Base-by-base conservation (phyloP, 169 alveolate genomes). In the Sarcocystis neurona region DNA sequence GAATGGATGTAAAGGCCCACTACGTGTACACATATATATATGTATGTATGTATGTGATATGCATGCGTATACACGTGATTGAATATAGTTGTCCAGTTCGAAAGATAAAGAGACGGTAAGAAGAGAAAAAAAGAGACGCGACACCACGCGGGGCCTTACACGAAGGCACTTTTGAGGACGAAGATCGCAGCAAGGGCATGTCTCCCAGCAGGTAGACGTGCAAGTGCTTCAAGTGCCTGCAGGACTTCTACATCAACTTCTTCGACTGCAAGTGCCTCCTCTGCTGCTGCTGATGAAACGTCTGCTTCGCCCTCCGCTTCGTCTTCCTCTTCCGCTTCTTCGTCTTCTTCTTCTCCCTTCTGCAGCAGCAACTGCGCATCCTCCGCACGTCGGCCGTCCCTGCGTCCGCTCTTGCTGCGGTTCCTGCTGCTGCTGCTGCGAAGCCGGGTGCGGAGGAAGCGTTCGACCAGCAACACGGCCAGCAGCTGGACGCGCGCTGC, bases 111-210 rank as follows among this genome's bases (percentile, higher is more conserved):
- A n/a, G n/a, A n/a, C n/a, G n/a, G n/a, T n/a, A n/a, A n/a, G n/a
- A n/a, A n/a, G n/a, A n/a, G n/a, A n/a, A n/a, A n/a, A n/a, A n/a
- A n/a, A 37, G 32, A 37, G 23, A 30, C 53, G 82, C 53, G 41
- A 15, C 23, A 53, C 12, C 12, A 53, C 66, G 23, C 66, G 30
- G 23, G 66, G 66, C 66, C 66, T 23, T 23, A 53, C 30, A 53
- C 23, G 66, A 53, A 15, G 66, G 66, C 23, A 15, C 66, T 23
- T 53, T 53, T 12, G 30, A 72, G 56, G 10, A 48, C 34, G 41
- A 72, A 72, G 56, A 53, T 56, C 34, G 82, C 82, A 10, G 82
- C 82, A 18, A 72, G 58, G 18, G 82, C 82, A 12, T 72, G 58
- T 6, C 82, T n/a, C 12, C 82, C 82, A 0, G 58, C 82, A 0